Evolutionary conservation across 768 basidiomycete genomes (phyloP), one percentile per base, ranked within the genome.

Genomic region (Agrocybe pediades): DNA sequence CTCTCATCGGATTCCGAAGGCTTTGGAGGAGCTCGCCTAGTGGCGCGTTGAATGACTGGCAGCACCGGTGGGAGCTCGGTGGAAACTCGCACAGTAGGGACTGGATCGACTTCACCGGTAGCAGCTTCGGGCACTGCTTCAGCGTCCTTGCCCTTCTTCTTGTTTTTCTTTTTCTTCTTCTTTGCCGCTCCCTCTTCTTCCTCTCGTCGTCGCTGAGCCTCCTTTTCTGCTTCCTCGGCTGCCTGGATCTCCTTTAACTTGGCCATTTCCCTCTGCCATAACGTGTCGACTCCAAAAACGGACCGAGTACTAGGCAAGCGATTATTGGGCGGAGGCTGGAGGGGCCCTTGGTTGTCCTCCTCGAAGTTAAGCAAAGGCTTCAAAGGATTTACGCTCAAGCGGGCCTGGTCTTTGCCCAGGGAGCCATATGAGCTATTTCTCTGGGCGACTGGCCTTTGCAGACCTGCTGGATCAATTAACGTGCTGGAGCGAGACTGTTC

Each of bases 201-300:
- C 53, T 84, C 81, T 48, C 64, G 68, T 45, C 67, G 74, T 64
- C 62, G 73, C 48, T 72, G 76, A 27, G 75, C 80, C 54, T 83
- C 82, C n/a, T 77, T 79, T 52, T 84, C 86, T 9, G 62, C 65
- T 51, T 73, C 78, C 65, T 95, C 93, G 47, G 62, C 67, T 11
- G 83, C 86, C 67, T 96, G 87, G 0, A 95, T 90, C 55, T 84
- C 77, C 57, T 82, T 82, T 48, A 96, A 74, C 67, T 91, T 96
- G 16, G 71, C 82, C 77, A 94, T 81, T 69, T 97, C 95, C 36
- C 84, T 79, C 64, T 95, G 89, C 95, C 95, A 96, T 9, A 96
- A 63, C n/a, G 88, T 89, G 68, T 97, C 95, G 1, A 91, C 88
- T 2, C 95, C 95, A 63, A 96, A 97, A 9, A 95, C 92, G n/a